phyloP scores from a whole-genome alignment of 768 basidiomycete species.

The Leccinum pellstonianum region DNA sequence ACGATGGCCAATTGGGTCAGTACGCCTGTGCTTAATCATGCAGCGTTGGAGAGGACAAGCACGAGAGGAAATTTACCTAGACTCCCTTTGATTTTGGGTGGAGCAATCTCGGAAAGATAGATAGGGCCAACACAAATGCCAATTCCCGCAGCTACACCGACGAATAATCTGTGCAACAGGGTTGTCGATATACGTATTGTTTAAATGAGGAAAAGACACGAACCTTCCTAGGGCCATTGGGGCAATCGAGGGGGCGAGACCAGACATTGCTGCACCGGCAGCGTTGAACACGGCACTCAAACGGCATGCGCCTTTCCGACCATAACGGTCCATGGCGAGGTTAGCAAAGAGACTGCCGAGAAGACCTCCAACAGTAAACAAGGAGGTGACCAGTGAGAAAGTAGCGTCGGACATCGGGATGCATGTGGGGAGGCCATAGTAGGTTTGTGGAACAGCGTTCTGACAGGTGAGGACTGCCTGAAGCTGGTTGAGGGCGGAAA shows the following conservation, averaged over 20 bases:
- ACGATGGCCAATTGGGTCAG: constrained; percentile 83
- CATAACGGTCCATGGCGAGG: constrained; percentile 64
- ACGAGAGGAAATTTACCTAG: constrained; percentile 49
- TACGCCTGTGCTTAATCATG: constrained; percentile 48
- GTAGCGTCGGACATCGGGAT: constrained; percentile 73
- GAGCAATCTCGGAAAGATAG: constrained; percentile 84
- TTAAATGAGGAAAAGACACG: constrained; percentile 14
- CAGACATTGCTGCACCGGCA: constrained; percentile 65
- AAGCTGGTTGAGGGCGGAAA: constrained; percentile 88
- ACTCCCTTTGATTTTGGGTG: constrained; percentile 68
- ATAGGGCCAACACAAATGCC: constrained; percentile 81
- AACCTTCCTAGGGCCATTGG: constrained; percentile 67
- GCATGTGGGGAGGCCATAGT: constrained; percentile 61
- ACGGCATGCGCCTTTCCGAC: constrained; percentile 66
- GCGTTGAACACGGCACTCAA: constrained; percentile 55
- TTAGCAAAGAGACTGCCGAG: constrained; percentile 71
- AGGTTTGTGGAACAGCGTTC: constrained; percentile 10
- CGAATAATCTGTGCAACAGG: constrained; percentile 46
- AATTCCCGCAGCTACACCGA: constrained; percentile 70
- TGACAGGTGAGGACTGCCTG: constrained; percentile 76
- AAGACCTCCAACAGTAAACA: constrained; percentile 88
- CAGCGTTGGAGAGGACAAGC: background rate
- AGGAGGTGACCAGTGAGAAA: constrained; percentile 81
- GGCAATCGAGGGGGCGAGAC: constrained; percentile 53
- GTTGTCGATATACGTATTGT: background rate